These are phyloP conservation scores for Pterocarpus macrocarpus DNA, from an alignment of 306 rosid genomes.

Conservation along the genomic window DNA sequence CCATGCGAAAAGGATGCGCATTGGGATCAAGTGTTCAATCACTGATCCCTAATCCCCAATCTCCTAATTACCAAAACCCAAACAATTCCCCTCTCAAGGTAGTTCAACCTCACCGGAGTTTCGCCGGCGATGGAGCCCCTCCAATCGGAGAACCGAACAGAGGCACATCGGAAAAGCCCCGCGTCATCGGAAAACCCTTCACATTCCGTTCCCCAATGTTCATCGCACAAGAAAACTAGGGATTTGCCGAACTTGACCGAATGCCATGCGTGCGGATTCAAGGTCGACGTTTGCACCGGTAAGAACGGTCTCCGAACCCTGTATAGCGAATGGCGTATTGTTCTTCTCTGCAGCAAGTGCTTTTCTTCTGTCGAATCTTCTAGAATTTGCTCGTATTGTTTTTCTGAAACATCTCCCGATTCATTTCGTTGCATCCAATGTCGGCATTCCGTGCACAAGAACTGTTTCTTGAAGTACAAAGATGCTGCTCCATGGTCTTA, in stretches of 20 bases:
- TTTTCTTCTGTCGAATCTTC: constrained; percentile 62
- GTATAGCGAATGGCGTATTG: constrained; percentile 85
- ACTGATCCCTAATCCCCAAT: constrained; percentile 40
- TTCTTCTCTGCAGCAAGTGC: constrained; percentile 79
- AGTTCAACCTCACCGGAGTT: constrained; percentile 7
- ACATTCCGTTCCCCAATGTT: not conserved
- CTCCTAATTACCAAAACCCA: constrained; percentile 27
- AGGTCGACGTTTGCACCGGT: constrained; percentile 65
- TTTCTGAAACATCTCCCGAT: constrained; percentile 47
- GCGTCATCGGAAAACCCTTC: constrained; percentile 34
- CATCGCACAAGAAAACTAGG: constrained; percentile 67
- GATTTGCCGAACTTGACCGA: constrained; percentile 75
- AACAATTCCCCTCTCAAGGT: constrained; percentile 3
- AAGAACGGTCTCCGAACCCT: constrained; percentile 65
- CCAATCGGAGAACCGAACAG: constrained; percentile 29
- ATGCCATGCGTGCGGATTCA: constrained; percentile 76
- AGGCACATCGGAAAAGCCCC: not conserved
- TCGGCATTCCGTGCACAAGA: constrained; percentile 61
- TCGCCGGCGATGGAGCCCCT: constrained; percentile 40
- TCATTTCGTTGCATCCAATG: constrained; percentile 60
- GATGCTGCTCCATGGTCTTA: constrained; percentile 61
- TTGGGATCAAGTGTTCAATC: not conserved
- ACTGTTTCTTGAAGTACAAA: constrained; percentile 55
- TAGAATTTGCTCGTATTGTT: constrained; percentile 78
- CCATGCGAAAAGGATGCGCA: not conserved